Base-by-base conservation (phyloP, 169 alveolate genomes). In the Plasmodium knowlesi region DNA sequence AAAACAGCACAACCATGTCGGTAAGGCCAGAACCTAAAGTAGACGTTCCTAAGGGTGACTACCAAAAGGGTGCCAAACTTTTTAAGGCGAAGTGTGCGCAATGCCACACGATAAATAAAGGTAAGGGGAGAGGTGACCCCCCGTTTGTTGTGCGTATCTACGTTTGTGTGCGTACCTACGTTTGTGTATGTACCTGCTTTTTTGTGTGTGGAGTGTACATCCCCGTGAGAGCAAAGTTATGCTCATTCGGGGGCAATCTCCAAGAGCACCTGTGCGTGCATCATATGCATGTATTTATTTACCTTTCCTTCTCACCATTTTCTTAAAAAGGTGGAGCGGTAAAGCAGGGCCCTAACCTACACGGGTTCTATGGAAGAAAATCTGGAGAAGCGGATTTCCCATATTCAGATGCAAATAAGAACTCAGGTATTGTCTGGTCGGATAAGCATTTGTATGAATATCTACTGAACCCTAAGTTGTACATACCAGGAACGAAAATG, bases 401-500 rank as follows among this genome's bases (percentile, higher is more conserved):
- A 46, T 98, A 96, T 96, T 97, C 99, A 5, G 98, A 97, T 74
- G 98, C 98, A 25, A 97, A 98, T 96, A 98, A 97, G 95, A 92
- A 92, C 73, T 96, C 98, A 30, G 98, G 98, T 22, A 98, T 98
- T 78, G 93, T 97, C 34, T 98, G 99, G 99, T 92, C 96, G 30
- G 99, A 97, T 83, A 97, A 98, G 94, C 99, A 98, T 96, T 93
- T 98, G 92, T 97, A 96, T 96, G 98, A 96, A 94, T 98, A 97
- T 94, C 93, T 98, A 89, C 95, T 97, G 76, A 98, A 98, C 95
- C 99, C 99, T 53, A 97, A 97, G 96, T 96, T 96, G 94, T 98
- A 98, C 95, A 97, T 98, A 34, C 99, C 99, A 22, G 99, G 99
- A 25, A 98, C 99, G 81, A 98, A 98, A 96, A 98, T 98, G 99